Conservation (phyloP, 169 alveolate species). For the Plasmodium adleri region DNA sequence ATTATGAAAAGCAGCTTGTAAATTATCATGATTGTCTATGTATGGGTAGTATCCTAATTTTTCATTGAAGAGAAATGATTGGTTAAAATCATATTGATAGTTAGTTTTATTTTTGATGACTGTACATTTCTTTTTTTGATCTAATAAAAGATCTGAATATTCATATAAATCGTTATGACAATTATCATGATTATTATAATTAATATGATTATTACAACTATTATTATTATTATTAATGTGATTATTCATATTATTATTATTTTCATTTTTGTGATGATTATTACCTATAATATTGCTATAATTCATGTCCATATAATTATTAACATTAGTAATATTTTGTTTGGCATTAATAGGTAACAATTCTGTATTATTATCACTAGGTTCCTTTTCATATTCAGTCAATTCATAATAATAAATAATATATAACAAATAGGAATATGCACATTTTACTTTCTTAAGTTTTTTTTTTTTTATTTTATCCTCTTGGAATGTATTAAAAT, state of each 20-base stretch:
- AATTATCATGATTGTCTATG: background rate
- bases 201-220: background rate
- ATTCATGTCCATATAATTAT: slow-evolving; percentile 1
- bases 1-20: slow-evolving; percentile 69
- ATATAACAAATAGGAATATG: slow-evolving; percentile 49
- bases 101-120: background rate
- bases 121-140: too few species aligned
- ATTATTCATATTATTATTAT: background rate
- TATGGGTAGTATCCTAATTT: background rate
- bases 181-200: background rate
- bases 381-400: background rate
- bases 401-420: slow-evolving; percentile 41
- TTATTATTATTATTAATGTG: background rate
- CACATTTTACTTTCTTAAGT: slow-evolving; percentile 35
- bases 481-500: slow-evolving; percentile 37
- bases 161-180: background rate
- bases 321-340: background rate
- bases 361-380: background rate
- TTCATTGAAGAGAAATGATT: slow-evolving; percentile 3
- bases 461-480: slow-evolving; percentile 17
- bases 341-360: background rate
- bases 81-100: background rate
- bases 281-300: too few species aligned
- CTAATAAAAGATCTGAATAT: background rate
- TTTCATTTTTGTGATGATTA: background rate